These are phyloP conservation scores for Lagenidium giganteum DNA, from an alignment of 352 stramenopile genomes.

Conservation along the genomic window DNA sequence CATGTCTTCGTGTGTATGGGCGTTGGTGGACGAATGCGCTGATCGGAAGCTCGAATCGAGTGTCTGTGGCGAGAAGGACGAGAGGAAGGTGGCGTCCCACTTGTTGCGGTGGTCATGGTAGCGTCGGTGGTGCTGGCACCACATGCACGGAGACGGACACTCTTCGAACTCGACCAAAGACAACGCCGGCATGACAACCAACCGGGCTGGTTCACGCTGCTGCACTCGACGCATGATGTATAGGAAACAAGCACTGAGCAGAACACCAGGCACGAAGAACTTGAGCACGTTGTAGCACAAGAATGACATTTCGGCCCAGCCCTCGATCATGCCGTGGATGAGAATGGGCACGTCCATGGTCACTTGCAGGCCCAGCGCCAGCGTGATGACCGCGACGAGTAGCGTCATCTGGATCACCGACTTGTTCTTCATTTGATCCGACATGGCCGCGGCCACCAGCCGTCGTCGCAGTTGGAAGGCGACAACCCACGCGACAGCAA, in stretches of 20 bases:
- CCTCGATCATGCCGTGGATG: conserved; percentile 16
- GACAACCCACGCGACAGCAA: conserved; percentile 32
- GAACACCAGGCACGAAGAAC: conserved; percentile 43
- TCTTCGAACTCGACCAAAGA: conserved; percentile 71
- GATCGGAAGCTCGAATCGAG: conserved; percentile 46
- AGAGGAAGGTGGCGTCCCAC: conserved; percentile 54
- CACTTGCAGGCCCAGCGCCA: conserved; percentile 36
- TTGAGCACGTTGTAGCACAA: conserved; percentile 39
- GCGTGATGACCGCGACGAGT: conserved; percentile 37
- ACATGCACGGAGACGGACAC: conserved; percentile 63
- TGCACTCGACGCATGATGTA: conserved; percentile 76
- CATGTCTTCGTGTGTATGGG: no score
- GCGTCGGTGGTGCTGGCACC: conserved; percentile 64
- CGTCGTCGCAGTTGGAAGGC: conserved; percentile 35
- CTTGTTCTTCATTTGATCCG: conserved; percentile 73
- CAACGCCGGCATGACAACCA: conserved; percentile 39
- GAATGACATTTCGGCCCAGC: conserved; percentile 27
- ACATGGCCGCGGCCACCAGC: conserved; percentile 55
- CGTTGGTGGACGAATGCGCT: conserved; percentile 34
- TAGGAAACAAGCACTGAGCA: conserved; percentile 55
- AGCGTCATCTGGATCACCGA: conserved; percentile 67
- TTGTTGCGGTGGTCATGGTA: conserved; percentile 57
- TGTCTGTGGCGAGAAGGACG: conserved; percentile 43
- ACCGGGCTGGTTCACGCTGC: conserved; percentile 42
- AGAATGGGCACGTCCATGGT: conserved; percentile 49